phyloP scores from a whole-genome alignment of 495 filamentous ascomycete species.

The Usnea hakonensis region DNA sequence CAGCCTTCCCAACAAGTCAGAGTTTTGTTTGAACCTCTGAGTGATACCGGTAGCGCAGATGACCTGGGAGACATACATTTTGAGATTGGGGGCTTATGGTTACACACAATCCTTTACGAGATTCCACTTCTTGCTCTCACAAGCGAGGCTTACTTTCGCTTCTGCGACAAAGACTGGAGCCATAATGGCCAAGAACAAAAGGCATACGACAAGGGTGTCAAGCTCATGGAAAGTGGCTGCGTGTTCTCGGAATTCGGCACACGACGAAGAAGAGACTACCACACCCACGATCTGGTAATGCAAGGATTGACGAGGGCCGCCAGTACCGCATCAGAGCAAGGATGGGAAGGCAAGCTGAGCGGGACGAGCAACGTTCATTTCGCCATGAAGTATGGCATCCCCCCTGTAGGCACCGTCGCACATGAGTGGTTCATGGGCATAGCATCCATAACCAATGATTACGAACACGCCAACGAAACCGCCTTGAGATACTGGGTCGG shows the following conservation, averaged over 20 bases:
- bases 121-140: conserved; percentile 87
- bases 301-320: conserved; percentile 68
- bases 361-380: conserved; percentile 97
- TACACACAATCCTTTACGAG: conserved; percentile 95
- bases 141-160: conserved; percentile 95
- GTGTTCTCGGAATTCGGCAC: conserved; percentile 91
- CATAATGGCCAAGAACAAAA: conserved; percentile 77
- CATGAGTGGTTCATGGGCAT: conserved; percentile 99
- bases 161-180: conserved; percentile 83
- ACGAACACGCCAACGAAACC: conserved; percentile 71
- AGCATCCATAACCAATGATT: conserved; percentile 83
- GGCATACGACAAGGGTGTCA: conserved; percentile 67
- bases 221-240: conserved; percentile 73
- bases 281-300: conserved; percentile 89
- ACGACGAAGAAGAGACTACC: conserved; percentile 79
- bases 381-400: conserved; percentile 78
- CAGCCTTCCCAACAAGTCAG: conserved; percentile 71
- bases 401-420: conserved; percentile 86
- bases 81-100: conserved; percentile 71
- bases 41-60: conserved; percentile 57
- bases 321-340: conserved; percentile 53
- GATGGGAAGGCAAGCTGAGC: conserved; percentile 60
- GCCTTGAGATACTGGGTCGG: conserved; percentile 80
- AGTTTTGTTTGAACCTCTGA: conserved; percentile 56
- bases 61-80: conserved; percentile 71